Evolutionary conservation across 805 yeast species (phyloP), one percentile per base, ranked within the genome.

Genomic region (Lachancea sp.): DNA sequence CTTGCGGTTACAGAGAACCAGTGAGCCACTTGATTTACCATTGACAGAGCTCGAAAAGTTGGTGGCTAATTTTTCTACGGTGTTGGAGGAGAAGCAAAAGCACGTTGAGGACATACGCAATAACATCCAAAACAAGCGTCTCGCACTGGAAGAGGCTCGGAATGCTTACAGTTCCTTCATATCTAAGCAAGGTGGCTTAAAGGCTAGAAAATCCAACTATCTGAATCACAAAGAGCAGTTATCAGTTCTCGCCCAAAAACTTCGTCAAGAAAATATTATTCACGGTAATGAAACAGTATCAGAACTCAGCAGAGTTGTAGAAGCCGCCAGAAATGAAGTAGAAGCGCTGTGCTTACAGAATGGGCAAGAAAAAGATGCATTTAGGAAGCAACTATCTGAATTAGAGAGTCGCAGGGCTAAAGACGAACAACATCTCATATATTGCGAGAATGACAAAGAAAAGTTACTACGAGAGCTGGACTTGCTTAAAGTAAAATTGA

Each of bases 161-260:
- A 42, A 45, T 1, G 48, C 58, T 1, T 64, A 65, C 26, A 69
- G 67, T 43, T 44, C 52, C 1, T 55, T 68, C 7, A 70, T 74
- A 1, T 62, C 76, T 23, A 51, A 64, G 36, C 77, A 76, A 46
- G 94, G 90, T 4, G 70, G 75, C 36, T 59, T 80, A 33, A 65
- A 73, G 73, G 1, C 70, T 68, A 41, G 68, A 17, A 18, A 35
- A 22, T 17, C 30, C 7, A n/a, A 28, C 6, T 24, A 30, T 25
- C 12, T n/a, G 4, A 29, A 26, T 6, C 20, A 12, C 16, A 20
- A 13, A 25, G 20, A 39, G 5, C 21, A 39, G 16, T 17, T n/a
- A 18, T 36, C 8, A 15, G 35, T 8, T n/a, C 28, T 36, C 4
- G 15, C 13, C 5, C 23, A 36, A 34, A 20, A 13, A 15, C 29